Evolutionary conservation across 768 basidiomycete genomes (phyloP).

Genomic region (Boletus sp.): DNA sequence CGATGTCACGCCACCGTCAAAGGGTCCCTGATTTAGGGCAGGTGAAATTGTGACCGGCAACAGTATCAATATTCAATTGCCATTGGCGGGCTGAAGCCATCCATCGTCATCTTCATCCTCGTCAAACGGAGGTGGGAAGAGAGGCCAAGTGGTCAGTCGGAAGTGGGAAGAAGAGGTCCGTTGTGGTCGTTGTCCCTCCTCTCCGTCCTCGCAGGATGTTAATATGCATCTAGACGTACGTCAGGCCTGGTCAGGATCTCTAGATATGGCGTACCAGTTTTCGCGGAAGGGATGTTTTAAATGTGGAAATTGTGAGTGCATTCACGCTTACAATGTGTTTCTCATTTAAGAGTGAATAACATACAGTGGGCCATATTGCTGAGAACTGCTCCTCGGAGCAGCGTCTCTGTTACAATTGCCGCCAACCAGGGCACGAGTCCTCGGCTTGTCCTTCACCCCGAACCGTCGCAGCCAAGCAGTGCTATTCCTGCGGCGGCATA

Average conservation of each 20-base stretch:
- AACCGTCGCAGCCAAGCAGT: conserved; percentile 82
- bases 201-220: conserved; percentile 12
- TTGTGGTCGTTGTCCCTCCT: conserved; percentile 7
- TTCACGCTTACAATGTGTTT: conserved; percentile 9
- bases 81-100: conserved; percentile 21
- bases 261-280: conserved; percentile 75
- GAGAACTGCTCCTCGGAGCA: conserved; percentile 88
- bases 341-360: conserved; percentile 15
- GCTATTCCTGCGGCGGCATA: conserved; percentile 90
- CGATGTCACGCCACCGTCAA: conserved; percentile 24
- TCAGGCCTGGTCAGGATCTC: conserved; percentile 43
- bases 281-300: conserved; percentile 90
- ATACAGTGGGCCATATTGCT: conserved; percentile 85
- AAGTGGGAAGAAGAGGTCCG: conserved; percentile 73
- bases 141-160: conserved; percentile 63
- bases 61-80: conserved; percentile 2
- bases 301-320: conserved; percentile 82
- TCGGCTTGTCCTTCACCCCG: conserved; percentile 84
- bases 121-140: conserved; percentile 65
- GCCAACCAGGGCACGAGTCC: conserved; percentile 92
- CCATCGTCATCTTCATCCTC: conserved; percentile 50
- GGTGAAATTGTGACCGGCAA: conserved; percentile 21
- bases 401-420: conserved; percentile 92
- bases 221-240: conserved; percentile 38
- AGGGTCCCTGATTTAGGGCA: conserved; percentile 34